phyloP scores from a whole-genome alignment of 805 yeast species.

The Metschnikowia noctiluminum region DNA sequence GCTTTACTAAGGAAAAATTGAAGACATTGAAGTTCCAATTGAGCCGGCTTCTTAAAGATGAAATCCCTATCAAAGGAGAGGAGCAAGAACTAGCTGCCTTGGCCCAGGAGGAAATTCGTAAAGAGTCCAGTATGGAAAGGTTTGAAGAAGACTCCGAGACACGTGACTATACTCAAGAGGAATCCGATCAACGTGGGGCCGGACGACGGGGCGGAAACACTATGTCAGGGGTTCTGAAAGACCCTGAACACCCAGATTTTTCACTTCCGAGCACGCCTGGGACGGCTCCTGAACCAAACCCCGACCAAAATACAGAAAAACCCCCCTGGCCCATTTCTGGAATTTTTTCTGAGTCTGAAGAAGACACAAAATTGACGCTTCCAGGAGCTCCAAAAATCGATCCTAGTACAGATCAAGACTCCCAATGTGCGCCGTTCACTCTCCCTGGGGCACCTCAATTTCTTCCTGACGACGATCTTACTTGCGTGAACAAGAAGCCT shows the following conservation, averaged over 20 bases:
- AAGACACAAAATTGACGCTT: slow-evolving; percentile 10
- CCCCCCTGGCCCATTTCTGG: too few relatives aligned
- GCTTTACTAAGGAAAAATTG: slow-evolving; percentile 46
- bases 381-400: slow-evolving; percentile 41
- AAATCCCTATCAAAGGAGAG: slow-evolving; percentile 25
- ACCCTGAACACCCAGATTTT: neutral
- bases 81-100: slow-evolving; percentile 25
- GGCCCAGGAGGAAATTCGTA: neutral
- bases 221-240: too few relatives aligned
- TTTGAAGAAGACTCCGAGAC: neutral
- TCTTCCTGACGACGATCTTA: slow-evolving; percentile 38
- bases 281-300: neutral
- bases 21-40: slow-evolving; percentile 45
- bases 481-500: slow-evolving; percentile 35
- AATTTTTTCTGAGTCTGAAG: neutral
- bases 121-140: neutral
- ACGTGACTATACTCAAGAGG: neutral
- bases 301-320: too few relatives aligned
- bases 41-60: slow-evolving; percentile 37
- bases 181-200: too few relatives aligned
- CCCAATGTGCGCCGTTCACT: slow-evolving; percentile 21
- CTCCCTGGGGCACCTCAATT: slow-evolving; percentile 44
- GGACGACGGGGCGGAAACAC: neutral
- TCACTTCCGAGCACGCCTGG: neutral
- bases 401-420: slow-evolving; percentile 21